These are phyloP conservation scores for Starmerella etchellsii DNA, from an alignment of 805 yeast genomes.

Conservation along the genomic window DNA sequence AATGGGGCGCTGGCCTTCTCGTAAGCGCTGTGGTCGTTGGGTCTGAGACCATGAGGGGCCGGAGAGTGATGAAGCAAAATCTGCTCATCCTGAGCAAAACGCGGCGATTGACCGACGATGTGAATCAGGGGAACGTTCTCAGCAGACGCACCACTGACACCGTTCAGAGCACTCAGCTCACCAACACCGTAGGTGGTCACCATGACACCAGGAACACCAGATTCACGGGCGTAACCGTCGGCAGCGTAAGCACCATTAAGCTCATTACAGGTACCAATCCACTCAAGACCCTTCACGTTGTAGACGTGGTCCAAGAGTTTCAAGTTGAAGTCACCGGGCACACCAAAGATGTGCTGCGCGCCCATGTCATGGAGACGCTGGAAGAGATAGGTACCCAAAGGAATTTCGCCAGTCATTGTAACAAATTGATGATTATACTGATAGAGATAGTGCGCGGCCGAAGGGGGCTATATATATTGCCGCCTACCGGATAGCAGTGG, in stretches of 20 bases:
- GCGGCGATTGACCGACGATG: slow-evolving; percentile 65
- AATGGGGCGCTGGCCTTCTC: slow-evolving; percentile 46
- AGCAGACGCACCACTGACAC: slow-evolving; percentile 69
- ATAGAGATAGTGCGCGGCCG: no score
- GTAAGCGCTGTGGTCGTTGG: slow-evolving; percentile 57
- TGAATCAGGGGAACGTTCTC: slow-evolving; percentile 71
- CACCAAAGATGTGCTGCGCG: slow-evolving; percentile 30
- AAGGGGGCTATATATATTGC: no score
- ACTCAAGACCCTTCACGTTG: slow-evolving; percentile 37
- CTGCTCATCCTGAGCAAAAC: slow-evolving; percentile 28
- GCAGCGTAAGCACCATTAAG: slow-evolving; percentile 81
- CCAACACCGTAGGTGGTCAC: slow-evolving; percentile 82
- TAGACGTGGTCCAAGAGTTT: slow-evolving; percentile 30
- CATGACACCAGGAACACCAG: slow-evolving; percentile 51
- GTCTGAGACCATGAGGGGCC: slow-evolving; percentile 26
- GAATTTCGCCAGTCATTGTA: slow-evolving; percentile 9
- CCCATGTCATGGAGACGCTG: slow-evolving; percentile 28
- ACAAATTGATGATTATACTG: not conserved
- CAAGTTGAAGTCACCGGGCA: slow-evolving; percentile 36
- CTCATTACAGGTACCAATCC: slow-evolving; percentile 83
- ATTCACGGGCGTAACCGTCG: slow-evolving; percentile 70
- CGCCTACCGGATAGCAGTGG: no score
- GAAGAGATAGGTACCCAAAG: slow-evolving; percentile 26
- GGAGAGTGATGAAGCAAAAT: slow-evolving; percentile 31
- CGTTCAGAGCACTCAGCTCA: slow-evolving; percentile 73